Evolutionary conservation across 1,284 basidiomycete genomes (phyloP).

Genomic region (Cystobasidium slooffiae): DNA sequence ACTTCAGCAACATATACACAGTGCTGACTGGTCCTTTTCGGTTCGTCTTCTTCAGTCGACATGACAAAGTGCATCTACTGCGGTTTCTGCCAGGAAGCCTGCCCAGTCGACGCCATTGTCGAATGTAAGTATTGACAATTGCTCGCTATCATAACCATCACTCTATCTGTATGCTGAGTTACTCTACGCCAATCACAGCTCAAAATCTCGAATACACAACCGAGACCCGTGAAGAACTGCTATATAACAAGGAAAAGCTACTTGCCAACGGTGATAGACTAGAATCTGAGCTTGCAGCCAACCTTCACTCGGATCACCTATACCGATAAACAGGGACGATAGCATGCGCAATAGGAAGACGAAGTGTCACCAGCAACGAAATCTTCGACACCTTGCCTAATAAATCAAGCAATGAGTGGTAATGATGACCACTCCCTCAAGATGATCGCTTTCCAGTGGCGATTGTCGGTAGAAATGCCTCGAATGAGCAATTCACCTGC

Average conservation of each 20-base stretch:
- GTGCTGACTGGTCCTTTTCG: slow-evolving; percentile 12
- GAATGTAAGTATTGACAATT: slow-evolving; percentile 72
- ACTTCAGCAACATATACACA: neutral
- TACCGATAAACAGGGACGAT: slow-evolving; percentile 42
- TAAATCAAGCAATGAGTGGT: too few relatives aligned
- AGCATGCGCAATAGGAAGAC: too few relatives aligned
- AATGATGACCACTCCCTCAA: too few relatives aligned
- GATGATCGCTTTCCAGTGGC: too few relatives aligned
- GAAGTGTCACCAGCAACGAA: too few relatives aligned
- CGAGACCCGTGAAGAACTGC: slow-evolving; percentile 95
- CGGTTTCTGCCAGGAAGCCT: slow-evolving; percentile 78
- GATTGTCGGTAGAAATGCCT: too few relatives aligned
- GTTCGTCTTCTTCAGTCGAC: slow-evolving; percentile 51
- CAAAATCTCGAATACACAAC: slow-evolving; percentile 86
- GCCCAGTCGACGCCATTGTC: slow-evolving; percentile 98
- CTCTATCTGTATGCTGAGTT: neutral
- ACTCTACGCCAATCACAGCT: slow-evolving; percentile 64
- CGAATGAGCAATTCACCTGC: too few relatives aligned
- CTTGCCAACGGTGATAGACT: slow-evolving; percentile 68
- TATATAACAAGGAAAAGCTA: slow-evolving; percentile 87
- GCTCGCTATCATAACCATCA: slow-evolving; percentile 10
- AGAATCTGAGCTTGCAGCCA: slow-evolving; percentile 95
- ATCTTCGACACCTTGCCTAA: too few relatives aligned
- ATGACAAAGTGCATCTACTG: slow-evolving; percentile 86
- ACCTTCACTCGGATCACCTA: slow-evolving; percentile 69